Evolutionary conservation across 441 rosid genomes (phyloP).

Genomic region (Viola pubescens): DNA sequence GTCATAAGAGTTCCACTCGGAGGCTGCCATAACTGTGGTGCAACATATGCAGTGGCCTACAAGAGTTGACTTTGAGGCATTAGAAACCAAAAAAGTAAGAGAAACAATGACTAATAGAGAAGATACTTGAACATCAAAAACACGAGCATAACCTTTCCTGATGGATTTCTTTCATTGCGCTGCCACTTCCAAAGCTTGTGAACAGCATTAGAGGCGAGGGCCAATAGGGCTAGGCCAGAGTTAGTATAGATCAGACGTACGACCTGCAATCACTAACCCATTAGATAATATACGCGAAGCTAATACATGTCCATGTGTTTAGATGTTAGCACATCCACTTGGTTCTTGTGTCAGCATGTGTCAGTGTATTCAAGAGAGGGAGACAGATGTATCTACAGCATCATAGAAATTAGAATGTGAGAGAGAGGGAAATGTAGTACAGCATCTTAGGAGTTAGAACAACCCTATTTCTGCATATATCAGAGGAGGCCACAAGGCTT

Average conservation of each 20-base stretch:
- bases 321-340: no score
- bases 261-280: constrained; percentile 26
- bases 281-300: not conserved
- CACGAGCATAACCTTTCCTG: constrained; percentile 38
- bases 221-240: constrained; percentile 55
- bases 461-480: no score
- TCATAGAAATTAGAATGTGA: no score
- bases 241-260: constrained; percentile 59
- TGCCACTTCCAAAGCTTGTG: constrained; percentile 74
- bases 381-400: no score
- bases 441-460: no score
- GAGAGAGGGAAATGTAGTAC: no score
- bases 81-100: constrained; percentile 4
- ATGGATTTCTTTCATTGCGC: constrained; percentile 49
- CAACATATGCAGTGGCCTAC: constrained; percentile 46
- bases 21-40: constrained; percentile 66
- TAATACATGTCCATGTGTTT: no score
- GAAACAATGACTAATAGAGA: not conserved
- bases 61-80: constrained; percentile 7
- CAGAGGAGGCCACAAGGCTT: no score
- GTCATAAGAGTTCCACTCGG: constrained; percentile 51
- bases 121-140: constrained; percentile 6
- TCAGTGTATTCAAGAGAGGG: no score
- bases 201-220: constrained; percentile 49
- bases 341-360: no score